Evolutionary conservation across 768 basidiomycete genomes (phyloP), one percentile per base, ranked within the genome.

Genomic region (Mycena pura): DNA sequence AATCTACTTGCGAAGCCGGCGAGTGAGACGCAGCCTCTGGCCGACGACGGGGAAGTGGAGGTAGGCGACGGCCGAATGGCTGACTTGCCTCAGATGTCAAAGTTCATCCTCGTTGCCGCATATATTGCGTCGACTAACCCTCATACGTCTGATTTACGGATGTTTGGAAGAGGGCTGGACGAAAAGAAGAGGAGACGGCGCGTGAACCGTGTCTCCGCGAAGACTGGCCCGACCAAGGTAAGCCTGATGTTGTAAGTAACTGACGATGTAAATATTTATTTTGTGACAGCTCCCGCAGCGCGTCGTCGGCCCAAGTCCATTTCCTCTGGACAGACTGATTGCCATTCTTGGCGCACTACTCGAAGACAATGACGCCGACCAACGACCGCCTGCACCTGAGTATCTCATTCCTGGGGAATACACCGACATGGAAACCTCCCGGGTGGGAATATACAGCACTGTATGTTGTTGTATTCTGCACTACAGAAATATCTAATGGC

Each of bases 91-190:
- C 82, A 84, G 5, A 84, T 91, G 80, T 86, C 87, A 21, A 90
- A 90, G 68, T 94, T 86, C 67, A 79, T 95, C 22, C 75, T 95
- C 5, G 72, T 95, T 4, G 90, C 92, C 0, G 84, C 88, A 1
- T 96, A 88, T 69, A 74, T 95, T 38, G 92, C 93, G 6, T 93
- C 92, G 39, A 90, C 89, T 39, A 97, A 96, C 68, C 94, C 95
- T 2, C 73, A 87, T 0, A 89, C 87, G 68, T 88, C 86, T 9
- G 95, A 96, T 73, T 32, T 93, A 63, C 80, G 91, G 34, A 88
- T 96, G 84, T 93, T 97, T 73, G 90, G 91, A 5, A 73, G 94
- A 14, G 89, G 86, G 1, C 59, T 84, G 25, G 88, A 89, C 52
- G 91, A 91, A 70, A 85, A 84, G 58, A 84, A 82, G 68, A 79